phyloP scores from a whole-genome alignment of 495 filamentous ascomycete species.

The Aspergillus ostianus region DNA sequence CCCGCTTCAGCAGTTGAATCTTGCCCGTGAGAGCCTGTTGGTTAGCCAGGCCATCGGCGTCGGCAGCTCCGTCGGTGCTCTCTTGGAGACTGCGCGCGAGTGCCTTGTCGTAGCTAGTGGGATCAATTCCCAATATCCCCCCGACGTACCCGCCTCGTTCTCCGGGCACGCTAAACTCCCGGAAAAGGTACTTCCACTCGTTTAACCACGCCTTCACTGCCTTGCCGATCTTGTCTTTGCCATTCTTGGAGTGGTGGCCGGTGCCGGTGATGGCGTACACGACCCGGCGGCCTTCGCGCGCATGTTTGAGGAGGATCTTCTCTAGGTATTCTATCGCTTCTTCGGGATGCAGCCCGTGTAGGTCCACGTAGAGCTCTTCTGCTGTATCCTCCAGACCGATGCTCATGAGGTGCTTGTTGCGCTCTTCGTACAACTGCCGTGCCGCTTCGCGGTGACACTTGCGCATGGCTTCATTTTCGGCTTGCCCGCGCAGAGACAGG shows the following conservation, averaged over 20 bases:
- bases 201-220: conserved; percentile 86
- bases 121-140: conserved; percentile 92
- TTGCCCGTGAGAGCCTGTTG: conserved; percentile 38
- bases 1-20: conserved; percentile 48
- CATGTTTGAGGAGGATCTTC: conserved; percentile 77
- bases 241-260: conserved; percentile 96
- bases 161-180: conserved; percentile 93
- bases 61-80: conserved; percentile 21
- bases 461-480: conserved; percentile 94
- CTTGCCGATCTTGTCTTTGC: conserved; percentile 98
- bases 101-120: conserved; percentile 79
- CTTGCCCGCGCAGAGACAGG: conserved; percentile 87
- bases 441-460: conserved; percentile 96
- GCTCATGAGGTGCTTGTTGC: conserved; percentile 67
- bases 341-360: conserved; percentile 95
- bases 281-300: conserved; percentile 61
- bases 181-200: conserved; percentile 93
- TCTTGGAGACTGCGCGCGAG: conserved; percentile 31
- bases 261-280: conserved; percentile 96
- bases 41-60: conserved; percentile 24
- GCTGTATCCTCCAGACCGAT: conserved; percentile 40
- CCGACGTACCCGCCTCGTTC: conserved; percentile 78
- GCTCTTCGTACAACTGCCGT: conserved; percentile 86
- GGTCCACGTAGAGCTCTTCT: conserved; percentile 86
- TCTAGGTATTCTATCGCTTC: conserved; percentile 96